These are phyloP conservation scores for Monilinia fructigena DNA, from an alignment of 2,329 filamentous ascomycete genomes.

Conservation along the genomic window DNA sequence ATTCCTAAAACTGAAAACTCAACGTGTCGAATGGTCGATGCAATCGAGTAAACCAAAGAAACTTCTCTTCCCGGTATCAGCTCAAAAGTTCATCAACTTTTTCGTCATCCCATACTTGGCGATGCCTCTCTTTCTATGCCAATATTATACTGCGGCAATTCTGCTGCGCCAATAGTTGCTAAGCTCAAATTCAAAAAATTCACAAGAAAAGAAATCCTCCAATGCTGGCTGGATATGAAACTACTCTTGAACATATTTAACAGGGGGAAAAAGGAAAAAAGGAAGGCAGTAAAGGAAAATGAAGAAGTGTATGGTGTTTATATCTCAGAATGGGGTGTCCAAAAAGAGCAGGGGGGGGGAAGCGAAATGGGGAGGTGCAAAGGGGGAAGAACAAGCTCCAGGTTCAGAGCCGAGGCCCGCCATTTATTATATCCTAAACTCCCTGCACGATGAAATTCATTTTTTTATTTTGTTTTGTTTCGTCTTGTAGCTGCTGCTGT, in stretches of 20 bases:
- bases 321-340: background rate
- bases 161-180: background rate
- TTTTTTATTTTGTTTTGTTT: background rate
- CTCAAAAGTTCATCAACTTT: background rate
- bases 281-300: background rate
- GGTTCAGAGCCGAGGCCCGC: background rate
- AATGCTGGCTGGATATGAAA: background rate
- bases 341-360: background rate
- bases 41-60: background rate
- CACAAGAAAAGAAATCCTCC: too few species aligned
- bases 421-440: background rate
- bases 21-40: background rate
- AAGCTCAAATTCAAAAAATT: too few species aligned
- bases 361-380: too few species aligned
- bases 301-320: background rate
- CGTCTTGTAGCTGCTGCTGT: background rate
- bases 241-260: background rate
- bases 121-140: background rate
- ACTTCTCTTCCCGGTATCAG: background rate
- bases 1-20: background rate
- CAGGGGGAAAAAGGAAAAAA: background rate
- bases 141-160: background rate
- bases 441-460: background rate
- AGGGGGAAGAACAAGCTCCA: background rate
- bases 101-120: background rate